Evolutionary conservation across 192 early-diverging fungal genomes (phyloP), one percentile per base, ranked within the genome.

Genomic region (Coemansia sp.): DNA sequence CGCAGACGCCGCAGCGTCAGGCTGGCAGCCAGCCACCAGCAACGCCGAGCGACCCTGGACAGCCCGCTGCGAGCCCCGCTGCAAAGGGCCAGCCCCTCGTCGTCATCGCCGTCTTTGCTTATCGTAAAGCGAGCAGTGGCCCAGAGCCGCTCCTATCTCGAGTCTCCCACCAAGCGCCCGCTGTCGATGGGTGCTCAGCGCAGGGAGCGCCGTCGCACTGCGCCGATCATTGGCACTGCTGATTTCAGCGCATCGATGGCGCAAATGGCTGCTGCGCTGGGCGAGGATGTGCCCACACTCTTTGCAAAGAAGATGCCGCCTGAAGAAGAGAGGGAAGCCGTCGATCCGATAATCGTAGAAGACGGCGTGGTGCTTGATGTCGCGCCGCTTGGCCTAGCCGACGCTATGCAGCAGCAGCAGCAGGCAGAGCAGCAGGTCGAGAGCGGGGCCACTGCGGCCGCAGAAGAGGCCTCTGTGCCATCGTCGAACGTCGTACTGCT

Each of bases 261-360:
- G 0, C 72, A 64, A 27, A 68, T 82, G 71, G 80, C 80, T 1
- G 67, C 69, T 4, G 80, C 80, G 4, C 66, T 82, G 48, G 80
- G 80, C 36, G 80, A 82, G 36, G 80, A 82, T 29, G 17, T 82
- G 0, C 80, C 80, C 9, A 21, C 14, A 21, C 44, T 68, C 31
- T 57, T 73, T 57, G 36, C n/a, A 19, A 6, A 21, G 29, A 15
- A n/a, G 38, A 53, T 17, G 27, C 12, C 15, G 65, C 38, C 50
- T 34, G 42, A 50, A 32, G 9, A 62, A 36, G 45, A 51, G 8
- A 4, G 46, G 17, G 58, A 62, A 3, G 12, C 8, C 25, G 48
- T 8, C 23, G 48, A 23, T 25, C 48, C 48, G 8, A 9, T 51
- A 6, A n/a, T 45, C 17, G 21, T 9, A 7, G 48, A 51, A 1